These are phyloP conservation scores for Schizopora paradoxa DNA, from an alignment of 1,284 basidiomycete genomes.

Conservation along the genomic window DNA sequence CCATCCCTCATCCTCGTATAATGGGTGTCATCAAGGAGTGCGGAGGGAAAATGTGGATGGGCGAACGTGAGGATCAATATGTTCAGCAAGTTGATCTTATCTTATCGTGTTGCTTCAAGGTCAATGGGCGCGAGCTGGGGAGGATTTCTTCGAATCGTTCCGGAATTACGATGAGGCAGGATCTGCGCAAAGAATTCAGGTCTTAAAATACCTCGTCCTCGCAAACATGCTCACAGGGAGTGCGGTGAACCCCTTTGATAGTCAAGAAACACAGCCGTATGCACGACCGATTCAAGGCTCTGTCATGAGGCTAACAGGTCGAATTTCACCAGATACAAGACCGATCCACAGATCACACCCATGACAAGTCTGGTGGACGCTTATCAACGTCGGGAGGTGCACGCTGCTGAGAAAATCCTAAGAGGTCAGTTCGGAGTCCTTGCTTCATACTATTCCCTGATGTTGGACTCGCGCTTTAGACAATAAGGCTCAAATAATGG, in stretches of 20 bases:
- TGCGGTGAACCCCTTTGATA: constrained; percentile 99
- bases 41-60: constrained; percentile 99
- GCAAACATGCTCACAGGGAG: constrained; percentile 98
- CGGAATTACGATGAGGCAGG: constrained; percentile 98
- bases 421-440: constrained; percentile 47
- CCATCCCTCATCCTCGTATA: constrained; percentile 97
- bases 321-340: constrained; percentile 76
- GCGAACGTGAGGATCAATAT: constrained; percentile 70
- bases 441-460: constrained; percentile 8
- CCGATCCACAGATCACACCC: constrained; percentile 91
- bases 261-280: constrained; percentile 97
- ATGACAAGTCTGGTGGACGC: constrained; percentile 98
- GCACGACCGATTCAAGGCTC: not conserved
- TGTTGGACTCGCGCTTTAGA: constrained; percentile 42
- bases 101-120: constrained; percentile 38
- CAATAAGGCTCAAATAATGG: constrained; percentile 91
- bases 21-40: constrained; percentile 99
- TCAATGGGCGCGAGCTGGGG: constrained; percentile 94
- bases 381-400: constrained; percentile 94
- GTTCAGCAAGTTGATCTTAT: not conserved
- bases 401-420: constrained; percentile 92
- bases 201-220: constrained; percentile 96
- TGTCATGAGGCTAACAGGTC: not conserved
- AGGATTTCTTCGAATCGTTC: constrained; percentile 99
- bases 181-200: constrained; percentile 93